Evolutionary conservation across 306 rosid genomes (phyloP), one percentile per base, ranked within the genome.

Genomic region (Quercus agrifolia): DNA sequence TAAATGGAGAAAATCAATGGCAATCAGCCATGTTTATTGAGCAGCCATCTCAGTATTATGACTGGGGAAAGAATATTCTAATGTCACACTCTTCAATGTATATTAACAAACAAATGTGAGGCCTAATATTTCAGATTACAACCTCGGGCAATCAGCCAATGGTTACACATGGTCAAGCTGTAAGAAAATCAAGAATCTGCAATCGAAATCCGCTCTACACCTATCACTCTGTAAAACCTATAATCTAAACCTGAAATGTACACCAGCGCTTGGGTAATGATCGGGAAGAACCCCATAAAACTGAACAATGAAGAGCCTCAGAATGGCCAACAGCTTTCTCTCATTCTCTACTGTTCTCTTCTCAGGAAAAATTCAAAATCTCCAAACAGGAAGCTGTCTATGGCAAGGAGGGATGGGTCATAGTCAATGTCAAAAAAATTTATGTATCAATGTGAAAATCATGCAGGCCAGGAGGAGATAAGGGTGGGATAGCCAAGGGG

Each of bases 231-330:
- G 38, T 83, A 80, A 91, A 79, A 72, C 73, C 90, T 90, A 75
- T 38, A 68, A 73, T 88, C 94, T 91, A 86, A 82, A 82, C 88
- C 89, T 74, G 89, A 78, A 91, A 91, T 90, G 78, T 89, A 90
- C 97, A 88, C 17, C 80, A 70, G 85, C 86, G 91, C 96, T 92
- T 85, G 96, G 96, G 85, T 87, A 90, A 87, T 77, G 98, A 90
- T 92, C 90, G 88, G 90, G 89, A 89, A 88, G 83, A 89, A 49
- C 78, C 85, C 86, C 86, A 73, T 21, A 79, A 76, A 81, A 80
- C 76, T 77, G 54, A 83, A 78, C 66, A 69, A 61, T 19, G 33
- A 79, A 80, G 83, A 56, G 80, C 80, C 76, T 76, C 87, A 74
- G 77, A 70, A 80, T 56, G 74, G 80, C 82, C 80, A 81, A 80